Percentiles rank a stretch among this genome's conserved stretches.
phyloP scores from a whole-genome alignment of 768 basidiomycete species.

The Lactarius indigo region DNA sequence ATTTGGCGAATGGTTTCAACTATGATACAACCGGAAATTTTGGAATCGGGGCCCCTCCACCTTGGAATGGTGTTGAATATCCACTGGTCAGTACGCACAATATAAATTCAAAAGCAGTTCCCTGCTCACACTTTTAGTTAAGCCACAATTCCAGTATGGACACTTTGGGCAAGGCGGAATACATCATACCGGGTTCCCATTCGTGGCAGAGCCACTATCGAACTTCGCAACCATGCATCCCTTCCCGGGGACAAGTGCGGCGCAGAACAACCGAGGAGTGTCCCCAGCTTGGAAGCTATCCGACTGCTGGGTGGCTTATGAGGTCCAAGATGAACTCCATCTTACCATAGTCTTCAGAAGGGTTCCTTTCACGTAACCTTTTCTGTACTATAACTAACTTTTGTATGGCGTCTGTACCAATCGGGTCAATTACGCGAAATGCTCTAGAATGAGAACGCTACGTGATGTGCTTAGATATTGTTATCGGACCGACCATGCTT shows the following conservation, averaged over 20 bases:
- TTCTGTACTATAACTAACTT: no score
- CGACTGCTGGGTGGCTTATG: constrained; percentile 1
- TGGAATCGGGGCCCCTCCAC: not conserved
- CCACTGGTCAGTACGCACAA: not conserved
- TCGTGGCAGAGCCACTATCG: not conserved
- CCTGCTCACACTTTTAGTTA: not conserved
- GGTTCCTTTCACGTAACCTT: not conserved
- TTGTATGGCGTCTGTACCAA: no score
- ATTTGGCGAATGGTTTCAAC: not conserved
- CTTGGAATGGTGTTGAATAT: not conserved
- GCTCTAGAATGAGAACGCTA: no score
- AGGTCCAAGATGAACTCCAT: constrained; percentile 1
- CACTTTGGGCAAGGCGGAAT: not conserved
- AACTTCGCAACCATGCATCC: not conserved
- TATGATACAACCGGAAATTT: not conserved
- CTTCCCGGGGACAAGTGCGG: not conserved
- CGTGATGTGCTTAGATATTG: no score
- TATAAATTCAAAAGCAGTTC: not conserved
- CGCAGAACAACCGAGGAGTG: not conserved
- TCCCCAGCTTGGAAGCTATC: not conserved
- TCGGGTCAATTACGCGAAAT: no score
- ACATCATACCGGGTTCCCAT: not conserved
- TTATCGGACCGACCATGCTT: no score
- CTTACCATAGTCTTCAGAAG: constrained; percentile 8
- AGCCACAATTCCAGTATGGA: not conserved